Evolutionary conservation across 1,284 basidiomycete species (phyloP).

Genomic region (Puccinia hordei): DNA sequence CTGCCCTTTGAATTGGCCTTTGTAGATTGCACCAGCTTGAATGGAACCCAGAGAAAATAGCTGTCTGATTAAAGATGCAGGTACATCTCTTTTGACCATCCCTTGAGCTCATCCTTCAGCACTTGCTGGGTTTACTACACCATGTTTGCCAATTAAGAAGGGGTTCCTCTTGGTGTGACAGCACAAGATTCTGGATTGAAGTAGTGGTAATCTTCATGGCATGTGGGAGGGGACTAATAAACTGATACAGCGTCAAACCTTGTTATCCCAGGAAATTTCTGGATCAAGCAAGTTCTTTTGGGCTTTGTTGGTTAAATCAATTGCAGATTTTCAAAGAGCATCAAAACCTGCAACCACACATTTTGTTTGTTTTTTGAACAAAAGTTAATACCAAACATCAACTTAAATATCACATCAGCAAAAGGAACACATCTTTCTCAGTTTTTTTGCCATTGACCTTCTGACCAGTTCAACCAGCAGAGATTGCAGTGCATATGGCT

Average conservation of each 20-base stretch:
- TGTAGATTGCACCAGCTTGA: constrained; percentile 87
- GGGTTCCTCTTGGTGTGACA: constrained; percentile 83
- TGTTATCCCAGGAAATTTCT: constrained; percentile 65
- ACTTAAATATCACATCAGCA: no score
- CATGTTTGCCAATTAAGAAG: constrained; percentile 88
- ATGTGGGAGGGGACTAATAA: constrained; percentile 53
- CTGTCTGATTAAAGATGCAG: constrained; percentile 76
- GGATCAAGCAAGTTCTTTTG: constrained; percentile 65
- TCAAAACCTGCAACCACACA: constrained; percentile 56
- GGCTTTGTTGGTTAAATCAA: constrained; percentile 65
- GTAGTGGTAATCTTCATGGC: no score
- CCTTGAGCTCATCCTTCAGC: constrained; percentile 94
- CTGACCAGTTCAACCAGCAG: constrained; percentile 76
- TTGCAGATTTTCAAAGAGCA: constrained; percentile 60
- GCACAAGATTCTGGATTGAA: constrained; percentile 55
- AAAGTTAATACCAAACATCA: no score
- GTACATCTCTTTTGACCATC: constrained; percentile 91
- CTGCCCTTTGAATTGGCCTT: constrained; percentile 96
- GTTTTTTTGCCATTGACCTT: constrained; percentile 78
- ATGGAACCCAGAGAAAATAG: constrained; percentile 77
- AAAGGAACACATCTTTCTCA: constrained; percentile 70
- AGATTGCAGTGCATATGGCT: constrained; percentile 74
- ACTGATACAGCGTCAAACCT: constrained; percentile 67
- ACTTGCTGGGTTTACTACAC: constrained; percentile 90
- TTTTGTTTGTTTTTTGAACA: no score